Evolutionary conservation across 371 early-diverging fungal genomes (phyloP).

Genomic region (Mucor saturninus): DNA sequence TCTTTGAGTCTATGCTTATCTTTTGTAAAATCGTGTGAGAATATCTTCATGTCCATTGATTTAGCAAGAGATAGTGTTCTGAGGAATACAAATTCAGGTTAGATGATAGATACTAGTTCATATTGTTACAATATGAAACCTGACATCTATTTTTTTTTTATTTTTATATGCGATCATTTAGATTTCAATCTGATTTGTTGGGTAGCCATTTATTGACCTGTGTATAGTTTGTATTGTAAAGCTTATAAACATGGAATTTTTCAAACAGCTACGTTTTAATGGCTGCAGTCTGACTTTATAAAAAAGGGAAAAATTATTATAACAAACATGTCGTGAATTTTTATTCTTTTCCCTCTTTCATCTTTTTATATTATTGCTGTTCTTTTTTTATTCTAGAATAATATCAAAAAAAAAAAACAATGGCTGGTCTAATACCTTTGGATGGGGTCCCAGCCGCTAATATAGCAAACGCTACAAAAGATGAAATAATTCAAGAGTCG

Average conservation of each 20-base stretch:
- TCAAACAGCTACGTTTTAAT: neutral
- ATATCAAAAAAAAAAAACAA: neutral
- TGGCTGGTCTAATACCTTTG: conserved; percentile 9
- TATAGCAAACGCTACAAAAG: neutral
- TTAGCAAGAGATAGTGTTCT: too few relatives aligned
- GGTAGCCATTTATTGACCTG: too few relatives aligned
- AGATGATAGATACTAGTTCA: too few relatives aligned
- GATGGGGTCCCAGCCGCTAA: neutral
- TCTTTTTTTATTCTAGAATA: neutral
- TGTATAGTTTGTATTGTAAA: too few relatives aligned
- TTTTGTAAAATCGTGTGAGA: too few relatives aligned
- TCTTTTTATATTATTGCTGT: neutral
- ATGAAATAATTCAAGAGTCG: conserved; percentile 17
- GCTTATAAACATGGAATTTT: neutral
- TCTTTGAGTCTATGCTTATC: too few relatives aligned
- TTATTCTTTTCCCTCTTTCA: neutral
- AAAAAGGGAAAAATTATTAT: conserved; percentile 3
- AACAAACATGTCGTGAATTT: neutral
- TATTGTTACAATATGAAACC: too few relatives aligned
- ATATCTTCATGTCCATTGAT: too few relatives aligned
- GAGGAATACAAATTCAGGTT: too few relatives aligned
- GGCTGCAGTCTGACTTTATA: conserved; percentile 6
- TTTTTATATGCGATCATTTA: too few relatives aligned
- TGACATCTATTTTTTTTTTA: too few relatives aligned
- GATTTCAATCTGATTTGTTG: too few relatives aligned